Conservation (phyloP, 768 basidiomycete species). For the Dictyophora rubrovolvata region DNA sequence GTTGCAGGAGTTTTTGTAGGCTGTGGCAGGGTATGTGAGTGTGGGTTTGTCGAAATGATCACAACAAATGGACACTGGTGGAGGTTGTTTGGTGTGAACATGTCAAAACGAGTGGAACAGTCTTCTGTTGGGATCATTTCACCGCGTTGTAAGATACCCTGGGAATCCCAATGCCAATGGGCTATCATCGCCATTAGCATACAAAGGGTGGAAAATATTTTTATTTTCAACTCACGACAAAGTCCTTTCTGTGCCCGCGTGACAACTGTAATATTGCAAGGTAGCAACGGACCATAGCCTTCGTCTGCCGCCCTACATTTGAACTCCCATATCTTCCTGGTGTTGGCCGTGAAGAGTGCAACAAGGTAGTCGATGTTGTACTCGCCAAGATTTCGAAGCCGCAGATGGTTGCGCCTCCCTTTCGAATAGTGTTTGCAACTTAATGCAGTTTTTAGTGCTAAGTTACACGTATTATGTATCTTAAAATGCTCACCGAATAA, state of each 20-base stretch:
- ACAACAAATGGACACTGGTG: conserved; percentile 9
- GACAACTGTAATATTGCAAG: conserved; percentile 13
- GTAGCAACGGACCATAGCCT: conserved; percentile 17
- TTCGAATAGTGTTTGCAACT: too few species aligned
- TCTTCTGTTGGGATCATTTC: not conserved
- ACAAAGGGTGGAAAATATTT: too few species aligned
- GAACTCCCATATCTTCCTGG: too few species aligned
- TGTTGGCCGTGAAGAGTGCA: too few species aligned
- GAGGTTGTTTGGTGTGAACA: conserved; percentile 11
- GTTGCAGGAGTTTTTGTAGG: conserved; percentile 7
- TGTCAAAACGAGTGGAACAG: not conserved
- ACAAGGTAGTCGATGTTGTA: too few species aligned
- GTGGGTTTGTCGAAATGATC: conserved; percentile 11
- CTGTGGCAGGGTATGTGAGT: conserved; percentile 5
- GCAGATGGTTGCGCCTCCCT: too few species aligned
- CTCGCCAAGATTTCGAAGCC: too few species aligned
- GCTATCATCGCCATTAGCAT: too few species aligned
- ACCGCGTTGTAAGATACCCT: conserved; percentile 13
- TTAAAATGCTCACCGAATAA: too few species aligned
- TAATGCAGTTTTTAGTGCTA: too few species aligned
- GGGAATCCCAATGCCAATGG: conserved; percentile 13
- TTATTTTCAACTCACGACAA: conserved; percentile 15
- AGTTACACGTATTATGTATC: too few species aligned
- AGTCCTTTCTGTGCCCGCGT: conserved; percentile 12
- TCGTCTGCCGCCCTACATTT: too few species aligned